Base-by-base conservation (phyloP, 306 rosid genomes). In the Argentina anserina region DNA sequence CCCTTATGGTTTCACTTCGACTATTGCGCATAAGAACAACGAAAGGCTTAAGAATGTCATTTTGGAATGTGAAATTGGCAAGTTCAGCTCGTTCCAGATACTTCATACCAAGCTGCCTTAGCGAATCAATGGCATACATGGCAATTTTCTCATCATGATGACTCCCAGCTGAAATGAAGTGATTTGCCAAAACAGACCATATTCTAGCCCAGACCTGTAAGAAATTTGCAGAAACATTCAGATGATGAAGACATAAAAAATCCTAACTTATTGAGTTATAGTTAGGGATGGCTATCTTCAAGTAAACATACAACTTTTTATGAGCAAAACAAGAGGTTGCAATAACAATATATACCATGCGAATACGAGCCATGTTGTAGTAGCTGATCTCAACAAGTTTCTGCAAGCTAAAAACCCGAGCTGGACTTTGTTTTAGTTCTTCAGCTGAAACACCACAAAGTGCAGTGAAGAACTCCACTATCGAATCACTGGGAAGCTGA, bases 141-240 rank as follows among this genome's bases (percentile, higher is more conserved):
- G 97, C 87, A 86, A 95, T 84, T 81, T 95, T 95, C 83, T 91
- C 99, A 71, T 95, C 97, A 67, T 86, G 96, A 75, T 95, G 99
- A 81, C 97, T 95, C 73, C 99, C 99, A 15, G 99, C 99, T 45
- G 97, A 80, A 83, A 95, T 92, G 69, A 95, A 95, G 81, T 95
- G 97, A 82, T 95, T 88, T 76, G 99, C 96, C 77, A 95, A 83
- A 75, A 95, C 97, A 81, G 89, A 79, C 99, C 99, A 95, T 79
- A 95, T 95, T 85, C 93, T 84, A 84, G 99, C 99, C 99, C 99
- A 95, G 78, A 95, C 97, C 99, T 95, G 88, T 66, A 84, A 82
- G 75, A 77, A 34, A 62, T 64, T 26, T 80, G 36, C 62, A 73
- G 73, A 84, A 81, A 36, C 5, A 61, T 79, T 34, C 9, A 58